A percentile compares a stretch with the other conserved stretches of the same genome.
Evolutionary conservation across 208 protist genomes (phyloP).

Genomic region (Crithidia thermophila): DNA sequence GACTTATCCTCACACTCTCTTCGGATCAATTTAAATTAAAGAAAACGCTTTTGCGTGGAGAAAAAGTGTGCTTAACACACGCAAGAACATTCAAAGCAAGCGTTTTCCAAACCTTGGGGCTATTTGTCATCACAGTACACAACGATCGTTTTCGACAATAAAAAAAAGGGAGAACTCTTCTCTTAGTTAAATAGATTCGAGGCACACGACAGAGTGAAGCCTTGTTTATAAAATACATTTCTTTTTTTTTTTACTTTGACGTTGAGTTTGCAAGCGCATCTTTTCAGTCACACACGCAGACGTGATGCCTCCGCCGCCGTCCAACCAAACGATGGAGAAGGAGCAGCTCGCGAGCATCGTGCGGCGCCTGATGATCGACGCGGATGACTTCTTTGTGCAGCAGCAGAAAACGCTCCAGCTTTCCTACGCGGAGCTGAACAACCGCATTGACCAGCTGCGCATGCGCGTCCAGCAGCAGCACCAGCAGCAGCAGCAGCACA

Average conservation of each 20-base stretch:
- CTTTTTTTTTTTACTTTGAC: not conserved
- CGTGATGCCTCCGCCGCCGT: slow-evolving; percentile 17
- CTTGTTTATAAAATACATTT: too few species aligned
- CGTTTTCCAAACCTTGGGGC: too few species aligned
- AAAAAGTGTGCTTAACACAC: too few species aligned
- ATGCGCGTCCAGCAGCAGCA: slow-evolving; percentile 34
- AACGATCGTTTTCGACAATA: too few species aligned
- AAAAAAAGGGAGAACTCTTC: too few species aligned
- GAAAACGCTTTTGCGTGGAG: too few species aligned
- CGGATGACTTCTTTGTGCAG: slow-evolving; percentile 58
- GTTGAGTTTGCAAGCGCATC: not conserved
- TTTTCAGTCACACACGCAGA: not conserved
- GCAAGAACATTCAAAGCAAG: too few species aligned
- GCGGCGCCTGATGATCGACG: slow-evolving; percentile 41
- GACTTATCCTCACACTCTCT: too few species aligned
- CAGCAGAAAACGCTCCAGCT: slow-evolving; percentile 61
- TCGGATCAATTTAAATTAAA: too few species aligned
- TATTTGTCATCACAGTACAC: too few species aligned
- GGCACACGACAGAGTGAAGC: too few species aligned
- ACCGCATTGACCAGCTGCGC: slow-evolving; percentile 56
- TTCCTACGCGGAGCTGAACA: slow-evolving; percentile 52
- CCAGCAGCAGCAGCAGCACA: slow-evolving; percentile 9
- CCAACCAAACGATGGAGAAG: slow-evolving; percentile 15
- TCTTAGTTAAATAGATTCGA: too few species aligned
- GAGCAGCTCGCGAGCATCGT: slow-evolving; percentile 46